A percentile compares a stretch with the other conserved stretches of the same genome.
These are phyloP conservation scores for Schoenoplectus tabernaemontani DNA, from an alignment of 202 grass and related monocot genomes.

Conservation along the genomic window DNA sequence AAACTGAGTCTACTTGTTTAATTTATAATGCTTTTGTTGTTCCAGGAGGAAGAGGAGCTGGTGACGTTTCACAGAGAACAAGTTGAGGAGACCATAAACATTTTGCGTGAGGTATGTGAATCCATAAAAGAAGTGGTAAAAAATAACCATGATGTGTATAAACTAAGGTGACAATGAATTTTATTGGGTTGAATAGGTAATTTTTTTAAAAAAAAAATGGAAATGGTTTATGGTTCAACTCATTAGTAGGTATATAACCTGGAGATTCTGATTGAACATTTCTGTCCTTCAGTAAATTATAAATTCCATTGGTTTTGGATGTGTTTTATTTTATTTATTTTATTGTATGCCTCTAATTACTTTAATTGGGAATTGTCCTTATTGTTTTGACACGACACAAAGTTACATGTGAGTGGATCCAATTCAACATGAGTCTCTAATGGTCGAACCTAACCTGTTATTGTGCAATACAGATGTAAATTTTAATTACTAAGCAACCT, in stretches of 20 bases:
- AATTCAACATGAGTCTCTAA: constrained; percentile 4
- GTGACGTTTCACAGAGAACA: constrained; percentile 34
- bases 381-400: background rate
- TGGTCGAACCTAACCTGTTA: background rate
- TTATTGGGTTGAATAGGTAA: background rate
- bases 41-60: constrained; percentile 40
- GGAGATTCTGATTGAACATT: background rate
- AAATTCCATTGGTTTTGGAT: background rate
- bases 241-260: background rate
- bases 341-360: background rate
- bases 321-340: background rate
- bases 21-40: background rate
- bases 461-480: background rate
- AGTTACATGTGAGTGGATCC: background rate
- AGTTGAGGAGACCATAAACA: constrained; percentile 36
- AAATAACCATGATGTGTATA: background rate
- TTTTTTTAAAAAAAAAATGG: background rate
- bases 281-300: background rate
- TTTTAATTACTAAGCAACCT: background rate
- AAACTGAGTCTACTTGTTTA: constrained; percentile 7
- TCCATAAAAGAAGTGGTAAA: background rate
- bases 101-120: constrained; percentile 35
- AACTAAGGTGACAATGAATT: background rate
- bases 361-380: background rate
- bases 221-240: background rate